A percentile compares a stretch with the other conserved stretches of the same genome.
Conservation (phyloP, 78 protist genomes). For the Andalucia godoyi region DNA sequence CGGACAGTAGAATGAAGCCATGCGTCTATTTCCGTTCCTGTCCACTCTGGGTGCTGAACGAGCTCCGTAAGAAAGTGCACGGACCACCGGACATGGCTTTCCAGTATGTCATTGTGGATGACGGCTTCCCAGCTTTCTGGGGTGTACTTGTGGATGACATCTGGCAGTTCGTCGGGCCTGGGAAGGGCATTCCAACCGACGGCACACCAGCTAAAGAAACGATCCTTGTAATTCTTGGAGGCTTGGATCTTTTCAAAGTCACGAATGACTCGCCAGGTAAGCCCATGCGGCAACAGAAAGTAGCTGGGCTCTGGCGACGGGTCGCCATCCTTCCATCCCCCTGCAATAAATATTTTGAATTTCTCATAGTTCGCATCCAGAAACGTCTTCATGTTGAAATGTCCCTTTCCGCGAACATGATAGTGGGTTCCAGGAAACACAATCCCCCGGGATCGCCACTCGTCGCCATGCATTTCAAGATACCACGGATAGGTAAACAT, state of each 20-base stretch:
- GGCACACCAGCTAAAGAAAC: too few relatives aligned
- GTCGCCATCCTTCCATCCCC: constrained; percentile 12
- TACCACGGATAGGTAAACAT: constrained; percentile 20
- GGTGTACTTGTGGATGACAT: background rate
- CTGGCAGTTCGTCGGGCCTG: background rate
- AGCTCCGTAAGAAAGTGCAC: background rate
- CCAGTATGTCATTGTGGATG: background rate
- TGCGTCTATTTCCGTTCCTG: background rate
- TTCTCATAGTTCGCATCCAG: background rate
- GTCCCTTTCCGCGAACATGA: background rate
- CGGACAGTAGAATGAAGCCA: background rate
- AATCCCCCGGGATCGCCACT: background rate
- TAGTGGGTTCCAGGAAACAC: background rate
- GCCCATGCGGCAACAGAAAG: background rate
- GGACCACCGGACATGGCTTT: background rate
- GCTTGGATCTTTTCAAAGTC: background rate
- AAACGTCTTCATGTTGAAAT: background rate
- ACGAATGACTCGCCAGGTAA: background rate
- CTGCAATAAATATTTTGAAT: background rate
- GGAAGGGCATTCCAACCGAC: background rate
- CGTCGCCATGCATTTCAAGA: background rate
- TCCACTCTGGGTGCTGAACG: background rate
- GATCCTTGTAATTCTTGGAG: background rate
- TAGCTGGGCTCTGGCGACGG: background rate
- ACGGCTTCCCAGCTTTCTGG: background rate